Conservation (phyloP, 768 basidiomycete species). For the Clitopilus hobsonii region DNA sequence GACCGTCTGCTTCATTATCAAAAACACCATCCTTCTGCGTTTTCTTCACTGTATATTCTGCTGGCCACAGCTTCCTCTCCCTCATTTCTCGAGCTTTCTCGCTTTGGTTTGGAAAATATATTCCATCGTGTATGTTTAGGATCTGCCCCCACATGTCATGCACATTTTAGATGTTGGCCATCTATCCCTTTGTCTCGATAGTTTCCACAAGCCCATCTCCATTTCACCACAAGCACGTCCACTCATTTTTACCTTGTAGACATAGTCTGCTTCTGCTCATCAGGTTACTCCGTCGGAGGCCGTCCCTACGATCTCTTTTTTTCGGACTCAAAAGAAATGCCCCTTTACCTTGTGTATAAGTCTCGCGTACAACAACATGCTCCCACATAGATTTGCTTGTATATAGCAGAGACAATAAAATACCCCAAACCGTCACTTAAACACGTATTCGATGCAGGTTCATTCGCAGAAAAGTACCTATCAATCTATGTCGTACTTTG, state of each 20-base stretch:
- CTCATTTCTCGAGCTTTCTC: neutral
- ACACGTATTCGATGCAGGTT: too few species aligned
- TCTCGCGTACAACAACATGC: neutral
- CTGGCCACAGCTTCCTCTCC: neutral
- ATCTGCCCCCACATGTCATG: neutral
- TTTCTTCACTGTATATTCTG: neutral
- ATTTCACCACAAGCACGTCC: neutral
- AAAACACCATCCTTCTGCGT: neutral
- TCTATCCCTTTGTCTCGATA: neutral
- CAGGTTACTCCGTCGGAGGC: too few species aligned
- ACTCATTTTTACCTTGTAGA: neutral
- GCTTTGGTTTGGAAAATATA: neutral
- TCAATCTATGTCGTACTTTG: too few species aligned
- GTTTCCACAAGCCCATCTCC: neutral
- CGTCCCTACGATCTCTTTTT: too few species aligned
- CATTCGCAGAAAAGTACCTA: too few species aligned
- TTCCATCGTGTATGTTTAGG: neutral
- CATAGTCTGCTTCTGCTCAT: neutral
- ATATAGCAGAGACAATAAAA: neutral
- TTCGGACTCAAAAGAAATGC: neutral
- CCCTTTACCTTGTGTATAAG: neutral
- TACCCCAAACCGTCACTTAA: neutral
- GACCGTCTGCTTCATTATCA: neutral
- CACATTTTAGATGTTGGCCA: neutral
- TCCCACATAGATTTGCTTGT: neutral